Percentiles rank a stretch among this genome's conserved stretches.
Evolutionary conservation across 1,139 yeast species (phyloP).

Genomic region (Kurtzmaniella quercitrusa): DNA sequence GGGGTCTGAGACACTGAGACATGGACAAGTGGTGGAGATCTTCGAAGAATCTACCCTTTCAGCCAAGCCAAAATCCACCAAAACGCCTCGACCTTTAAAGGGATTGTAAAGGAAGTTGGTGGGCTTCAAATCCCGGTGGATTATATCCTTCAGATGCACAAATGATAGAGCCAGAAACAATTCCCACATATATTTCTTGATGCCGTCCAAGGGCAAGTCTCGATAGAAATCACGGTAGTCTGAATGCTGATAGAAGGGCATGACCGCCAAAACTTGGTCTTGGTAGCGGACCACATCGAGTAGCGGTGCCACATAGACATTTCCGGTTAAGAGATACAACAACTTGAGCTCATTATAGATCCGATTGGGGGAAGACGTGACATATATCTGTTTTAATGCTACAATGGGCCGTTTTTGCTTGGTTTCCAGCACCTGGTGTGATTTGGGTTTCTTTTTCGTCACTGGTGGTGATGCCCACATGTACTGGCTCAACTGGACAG

Average conservation of each 20-base stretch:
- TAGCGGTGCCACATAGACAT: conserved; percentile 78
- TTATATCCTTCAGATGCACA: conserved; percentile 71
- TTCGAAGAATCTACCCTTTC: conserved; percentile 36
- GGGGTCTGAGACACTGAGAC: conserved; percentile 9
- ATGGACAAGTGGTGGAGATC: conserved; percentile 12
- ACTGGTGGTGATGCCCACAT: conserved; percentile 47
- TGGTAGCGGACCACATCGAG: conserved; percentile 81
- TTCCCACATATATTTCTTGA: conserved; percentile 76
- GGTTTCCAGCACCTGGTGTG: conserved; percentile 7
- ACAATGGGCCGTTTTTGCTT: conserved; percentile 54
- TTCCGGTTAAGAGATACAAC: conserved; percentile 63
- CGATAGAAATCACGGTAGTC: conserved; percentile 87
- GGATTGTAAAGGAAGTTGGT: conserved; percentile 84
- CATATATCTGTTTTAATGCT: conserved; percentile 90
- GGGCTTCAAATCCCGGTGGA: conserved; percentile 89
- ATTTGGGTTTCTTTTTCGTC: conserved; percentile 17
- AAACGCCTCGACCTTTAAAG: conserved; percentile 68
- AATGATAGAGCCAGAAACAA: conserved; percentile 70
- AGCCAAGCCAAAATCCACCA: conserved; percentile 92
- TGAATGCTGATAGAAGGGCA: conserved; percentile 88
- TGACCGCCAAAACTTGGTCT: conserved; percentile 89
- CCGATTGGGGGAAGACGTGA: conserved; percentile 90
- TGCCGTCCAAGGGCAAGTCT: conserved; percentile 73
- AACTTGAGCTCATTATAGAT: conserved; percentile 82
- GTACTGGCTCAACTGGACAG: conserved; percentile 33